Evolutionary conservation across 2,329 filamentous ascomycete genomes (phyloP).

Genomic region (Chaetomiaceae sp.): DNA sequence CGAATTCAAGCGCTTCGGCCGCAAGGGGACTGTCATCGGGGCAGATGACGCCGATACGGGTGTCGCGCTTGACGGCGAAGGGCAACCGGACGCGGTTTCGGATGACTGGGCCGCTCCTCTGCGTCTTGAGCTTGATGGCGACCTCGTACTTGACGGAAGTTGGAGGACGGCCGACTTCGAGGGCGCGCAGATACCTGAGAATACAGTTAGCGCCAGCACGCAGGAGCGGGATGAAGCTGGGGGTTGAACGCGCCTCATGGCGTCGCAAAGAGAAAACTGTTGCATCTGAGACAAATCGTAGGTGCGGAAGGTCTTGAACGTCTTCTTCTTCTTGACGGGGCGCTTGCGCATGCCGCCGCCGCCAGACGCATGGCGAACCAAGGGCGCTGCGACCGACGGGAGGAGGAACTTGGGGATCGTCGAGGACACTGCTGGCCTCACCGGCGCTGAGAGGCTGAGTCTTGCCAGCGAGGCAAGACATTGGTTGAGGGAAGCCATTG

Average conservation of each 20-base stretch:
- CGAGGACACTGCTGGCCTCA: slow-evolving; percentile 35
- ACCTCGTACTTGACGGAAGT: slow-evolving; percentile 80
- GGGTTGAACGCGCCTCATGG: slow-evolving; percentile 63
- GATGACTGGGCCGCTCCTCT: slow-evolving; percentile 79
- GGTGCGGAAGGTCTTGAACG: slow-evolving; percentile 59
- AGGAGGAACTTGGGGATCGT: slow-evolving; percentile 45
- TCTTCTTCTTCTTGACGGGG: slow-evolving; percentile 49
- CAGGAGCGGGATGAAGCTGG: no score
- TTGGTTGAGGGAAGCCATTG: slow-evolving; percentile 48
- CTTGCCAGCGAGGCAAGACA: slow-evolving; percentile 51
- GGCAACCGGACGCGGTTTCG: slow-evolving; percentile 84
- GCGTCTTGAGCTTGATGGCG: slow-evolving; percentile 72
- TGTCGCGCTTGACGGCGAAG: slow-evolving; percentile 81
- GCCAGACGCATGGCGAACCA: slow-evolving; percentile 38
- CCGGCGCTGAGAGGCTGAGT: slow-evolving; percentile 38
- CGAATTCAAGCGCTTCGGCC: slow-evolving; percentile 66
- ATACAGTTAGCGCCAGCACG: neutral
- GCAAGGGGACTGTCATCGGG: slow-evolving; percentile 72
- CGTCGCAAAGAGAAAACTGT: slow-evolving; percentile 80
- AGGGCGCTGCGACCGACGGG: slow-evolving; percentile 36
- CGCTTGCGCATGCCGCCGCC: slow-evolving; percentile 45
- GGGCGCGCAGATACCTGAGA: slow-evolving; percentile 76
- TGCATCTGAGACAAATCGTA: slow-evolving; percentile 62
- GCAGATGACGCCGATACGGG: slow-evolving; percentile 85
- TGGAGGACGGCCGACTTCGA: slow-evolving; percentile 79